Evolutionary conservation across 2,329 filamentous ascomycete genomes (phyloP).

Genomic region (Davidsoniella eucalypti): DNA sequence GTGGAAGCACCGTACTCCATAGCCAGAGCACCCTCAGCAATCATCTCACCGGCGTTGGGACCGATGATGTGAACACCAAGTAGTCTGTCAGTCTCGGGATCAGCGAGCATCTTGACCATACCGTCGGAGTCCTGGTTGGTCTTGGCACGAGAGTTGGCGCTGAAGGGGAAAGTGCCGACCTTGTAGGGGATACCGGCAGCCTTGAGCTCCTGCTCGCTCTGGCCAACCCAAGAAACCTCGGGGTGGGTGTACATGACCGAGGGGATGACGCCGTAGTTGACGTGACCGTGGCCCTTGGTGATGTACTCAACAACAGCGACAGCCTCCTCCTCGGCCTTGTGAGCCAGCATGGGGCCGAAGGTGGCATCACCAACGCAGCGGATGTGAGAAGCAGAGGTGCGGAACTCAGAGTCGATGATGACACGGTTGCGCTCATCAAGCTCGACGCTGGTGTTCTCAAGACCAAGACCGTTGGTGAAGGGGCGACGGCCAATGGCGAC

Average conservation of each 20-base stretch:
- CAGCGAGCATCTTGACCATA: constrained; percentile 90
- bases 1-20: constrained; percentile 91
- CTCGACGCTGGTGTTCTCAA: constrained; percentile 88
- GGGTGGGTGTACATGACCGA: constrained; percentile 99
- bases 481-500: constrained; percentile 93
- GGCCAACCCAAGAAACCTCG: constrained; percentile 95
- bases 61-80: constrained; percentile 95
- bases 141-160: constrained; percentile 95
- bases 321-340: constrained; percentile 98
- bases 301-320: constrained; percentile 94
- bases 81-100: constrained; percentile 90
- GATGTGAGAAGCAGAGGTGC: constrained; percentile 94
- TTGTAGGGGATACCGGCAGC: constrained; percentile 79
- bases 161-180: constrained; percentile 88
- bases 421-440: constrained; percentile 85
- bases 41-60: constrained; percentile 95
- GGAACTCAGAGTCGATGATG: constrained; percentile 96
- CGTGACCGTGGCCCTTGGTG: constrained; percentile 92
- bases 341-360: constrained; percentile 96
- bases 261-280: constrained; percentile 96
- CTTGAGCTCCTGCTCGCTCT: constrained; percentile 94
- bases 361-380: constrained; percentile 92
- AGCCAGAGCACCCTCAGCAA: constrained; percentile 88
- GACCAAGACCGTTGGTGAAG: constrained; percentile 78
- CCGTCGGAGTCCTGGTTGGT: constrained; percentile 95